Base-by-base conservation (phyloP, 208 protist species). In the Tritrichomonas foetus region DNA sequence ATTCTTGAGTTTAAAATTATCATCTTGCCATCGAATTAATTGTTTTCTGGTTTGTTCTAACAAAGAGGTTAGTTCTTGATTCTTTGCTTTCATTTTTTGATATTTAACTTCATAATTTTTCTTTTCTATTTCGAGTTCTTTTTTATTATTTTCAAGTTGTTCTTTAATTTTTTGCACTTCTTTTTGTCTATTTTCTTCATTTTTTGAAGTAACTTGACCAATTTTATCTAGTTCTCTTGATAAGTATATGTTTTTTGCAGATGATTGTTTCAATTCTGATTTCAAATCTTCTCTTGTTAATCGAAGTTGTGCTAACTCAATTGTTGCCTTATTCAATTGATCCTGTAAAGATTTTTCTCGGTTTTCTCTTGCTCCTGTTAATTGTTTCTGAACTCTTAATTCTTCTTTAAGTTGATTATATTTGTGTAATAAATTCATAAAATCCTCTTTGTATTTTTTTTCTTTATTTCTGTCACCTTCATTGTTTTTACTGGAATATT, bases 351-450 rank as follows among this genome's bases (percentile, higher is more conserved):
- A 57, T 61, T 89, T 13, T 39, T 57, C 78, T 9, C 14, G 8
- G 57, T 39, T 89, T 89, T 53, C 44, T 33, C 41, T 53, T 3
- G 53, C 57, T 20, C 14, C 78, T 27, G 57, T 89, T n/a, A 89
- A 89, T 27, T 89, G 20, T 20, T 89, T 53, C 57, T 89, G 78
- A 44, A 53, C 41, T n/a, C 47, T 44, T 39, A 89, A 39, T 89
- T 89, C n/a, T 20, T 89, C 78, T 57, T 89, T 53, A 22, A 57
- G 41, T 89, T 89, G 78, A 44, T 89, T 89, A 39, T 89, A 57
- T 57, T 57, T 89, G 14, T 57, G 53, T 53, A 33, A 36, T 0
- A 89, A 30, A 22, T 57, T 89, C 9, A 57, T 16, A 16, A 49
- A 44, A 57, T 89, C 78, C 39, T 89, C 47, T 53, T 47, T 22